phyloP scores from a whole-genome alignment of 164 flowering plant species.

The Stephania yunnanensis region DNA sequence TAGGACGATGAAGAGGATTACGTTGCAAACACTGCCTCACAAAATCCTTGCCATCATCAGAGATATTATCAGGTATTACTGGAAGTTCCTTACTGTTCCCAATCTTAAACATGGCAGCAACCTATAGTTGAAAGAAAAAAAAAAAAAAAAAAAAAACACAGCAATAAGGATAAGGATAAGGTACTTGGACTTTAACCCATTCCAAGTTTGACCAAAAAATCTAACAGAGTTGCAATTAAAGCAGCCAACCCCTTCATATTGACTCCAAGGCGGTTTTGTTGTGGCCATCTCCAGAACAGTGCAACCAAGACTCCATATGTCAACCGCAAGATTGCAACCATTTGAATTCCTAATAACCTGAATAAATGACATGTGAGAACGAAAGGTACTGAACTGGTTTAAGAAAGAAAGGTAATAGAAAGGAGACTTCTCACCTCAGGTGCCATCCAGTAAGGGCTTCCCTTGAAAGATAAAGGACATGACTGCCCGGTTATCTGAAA shows the following conservation, averaged over 20 bases:
- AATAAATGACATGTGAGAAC: conserved; percentile 9
- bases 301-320: conserved; percentile 95
- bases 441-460: conserved; percentile 97
- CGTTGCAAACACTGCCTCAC: conserved; percentile 75
- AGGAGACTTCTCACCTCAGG: conserved; percentile 62
- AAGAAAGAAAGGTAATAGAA: not conserved
- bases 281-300: conserved; percentile 93
- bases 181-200: not conserved
- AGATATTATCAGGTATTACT: conserved; percentile 73
- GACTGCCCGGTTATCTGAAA: conserved; percentile 79
- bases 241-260: conserved; percentile 73
- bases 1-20: conserved; percentile 69
- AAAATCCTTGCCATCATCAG: conserved; percentile 88
- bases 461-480: conserved; percentile 78
- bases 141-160: conserved; percentile 15
- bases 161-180: not conserved
- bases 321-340: conserved; percentile 81
- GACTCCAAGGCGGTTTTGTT: conserved; percentile 91
- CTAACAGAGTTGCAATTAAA: not conserved
- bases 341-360: conserved; percentile 72
- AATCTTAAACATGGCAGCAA: conserved; percentile 92
- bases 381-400: not conserved
- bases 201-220: not conserved
- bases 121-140: conserved; percentile 32
- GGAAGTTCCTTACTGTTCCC: conserved; percentile 96